Evolutionary conservation across 2,329 filamentous ascomycete genomes (phyloP).

Genomic region (Neurospora sp.): DNA sequence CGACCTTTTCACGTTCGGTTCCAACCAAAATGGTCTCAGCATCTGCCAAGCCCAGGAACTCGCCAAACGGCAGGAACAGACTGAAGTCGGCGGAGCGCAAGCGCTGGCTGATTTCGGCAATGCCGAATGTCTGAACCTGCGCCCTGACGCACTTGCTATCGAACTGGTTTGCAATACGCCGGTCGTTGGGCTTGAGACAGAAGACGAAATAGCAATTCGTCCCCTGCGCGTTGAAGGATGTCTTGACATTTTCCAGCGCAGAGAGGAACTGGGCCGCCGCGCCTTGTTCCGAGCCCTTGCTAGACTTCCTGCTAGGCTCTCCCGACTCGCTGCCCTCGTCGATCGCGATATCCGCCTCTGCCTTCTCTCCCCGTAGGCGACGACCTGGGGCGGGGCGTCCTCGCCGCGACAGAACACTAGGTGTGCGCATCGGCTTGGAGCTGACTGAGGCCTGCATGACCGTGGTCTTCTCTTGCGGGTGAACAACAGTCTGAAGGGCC

Average conservation of each 20-base stretch:
- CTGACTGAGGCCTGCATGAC: constrained; percentile 95
- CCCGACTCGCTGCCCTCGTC: constrained; percentile 40
- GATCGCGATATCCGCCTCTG: constrained; percentile 30
- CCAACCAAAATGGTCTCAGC: constrained; percentile 78
- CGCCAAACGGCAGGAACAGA: constrained; percentile 87
- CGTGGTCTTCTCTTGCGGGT: constrained; percentile 79
- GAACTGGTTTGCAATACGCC: constrained; percentile 95
- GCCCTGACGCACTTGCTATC: constrained; percentile 96
- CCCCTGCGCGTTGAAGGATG: constrained; percentile 69
- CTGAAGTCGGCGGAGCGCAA: constrained; percentile 91
- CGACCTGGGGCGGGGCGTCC: constrained; percentile 36
- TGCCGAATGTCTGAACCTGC: constrained; percentile 90
- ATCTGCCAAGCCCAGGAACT: constrained; percentile 85
- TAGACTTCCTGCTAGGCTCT: constrained; percentile 28
- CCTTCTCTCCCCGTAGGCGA: constrained; percentile 30
- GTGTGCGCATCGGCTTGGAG: constrained; percentile 85
- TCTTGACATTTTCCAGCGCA: constrained; percentile 81
- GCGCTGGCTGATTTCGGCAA: constrained; percentile 92
- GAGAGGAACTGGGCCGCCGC: constrained; percentile 87
- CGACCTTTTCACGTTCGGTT: constrained; percentile 83
- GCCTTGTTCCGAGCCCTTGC: constrained; percentile 58
- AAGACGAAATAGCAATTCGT: constrained; percentile 95
- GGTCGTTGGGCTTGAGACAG: constrained; percentile 93
- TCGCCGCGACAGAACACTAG: constrained; percentile 83
- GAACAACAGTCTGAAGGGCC: constrained; percentile 82